Evolutionary conservation across 2,329 filamentous ascomycete species (phyloP).

Genomic region (Thyridium curvatum): DNA sequence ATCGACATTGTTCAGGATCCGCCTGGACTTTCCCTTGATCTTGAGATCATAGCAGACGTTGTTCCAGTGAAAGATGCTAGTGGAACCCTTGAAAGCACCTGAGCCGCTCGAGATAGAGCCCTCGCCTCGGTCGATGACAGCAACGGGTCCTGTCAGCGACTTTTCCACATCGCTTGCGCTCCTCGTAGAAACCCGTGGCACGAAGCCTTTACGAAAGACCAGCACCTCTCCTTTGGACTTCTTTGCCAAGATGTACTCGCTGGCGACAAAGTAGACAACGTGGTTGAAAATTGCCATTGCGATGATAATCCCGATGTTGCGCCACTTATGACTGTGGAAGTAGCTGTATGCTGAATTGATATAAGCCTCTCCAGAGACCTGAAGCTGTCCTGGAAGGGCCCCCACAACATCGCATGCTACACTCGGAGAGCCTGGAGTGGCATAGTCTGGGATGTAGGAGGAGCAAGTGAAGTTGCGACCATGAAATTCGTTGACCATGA

Average conservation of each 20-base stretch:
- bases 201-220: not conserved
- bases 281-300: conserved; percentile 7
- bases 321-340: conserved; percentile 39
- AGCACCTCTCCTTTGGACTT: conserved; percentile 23
- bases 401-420: conserved; percentile 43
- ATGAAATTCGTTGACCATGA: conserved; percentile 37
- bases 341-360: conserved; percentile 42
- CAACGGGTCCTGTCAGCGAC: too few species aligned
- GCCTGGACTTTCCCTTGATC: conserved; percentile 68
- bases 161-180: conserved; percentile 6
- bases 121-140: not conserved
- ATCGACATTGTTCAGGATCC: conserved; percentile 74
- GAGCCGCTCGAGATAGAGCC: conserved; percentile 8
- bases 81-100: conserved; percentile 41
- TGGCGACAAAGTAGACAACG: conserved; percentile 1
- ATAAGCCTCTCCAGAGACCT: conserved; percentile 41
- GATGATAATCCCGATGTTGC: conserved; percentile 9
- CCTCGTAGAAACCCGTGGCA: conserved; percentile 11
- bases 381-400: conserved; percentile 32
- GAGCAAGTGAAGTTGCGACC: conserved; percentile 14
- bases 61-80: conserved; percentile 74
- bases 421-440: conserved; percentile 14
- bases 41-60: conserved; percentile 68
- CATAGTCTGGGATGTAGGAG: conserved; percentile 21
- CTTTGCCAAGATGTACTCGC: conserved; percentile 19